Base-by-base conservation (phyloP, 345 rosid genomes). In the Eutrema yunnanense region DNA sequence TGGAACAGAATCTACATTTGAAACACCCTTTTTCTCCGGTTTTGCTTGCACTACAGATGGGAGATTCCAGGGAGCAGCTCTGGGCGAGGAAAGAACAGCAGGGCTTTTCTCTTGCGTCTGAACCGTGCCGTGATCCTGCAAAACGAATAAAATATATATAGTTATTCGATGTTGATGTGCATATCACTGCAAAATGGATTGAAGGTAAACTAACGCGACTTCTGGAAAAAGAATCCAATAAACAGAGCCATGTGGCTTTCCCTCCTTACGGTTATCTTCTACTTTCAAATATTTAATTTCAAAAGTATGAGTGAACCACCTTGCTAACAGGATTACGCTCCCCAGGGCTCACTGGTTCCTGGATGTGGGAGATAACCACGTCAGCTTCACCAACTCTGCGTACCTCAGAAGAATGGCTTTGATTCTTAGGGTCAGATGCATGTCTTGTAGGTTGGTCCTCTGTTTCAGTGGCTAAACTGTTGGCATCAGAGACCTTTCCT, bases 81-180 rank as follows among this genome's bases (percentile, higher is more conserved):
- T 78, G 1, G 85, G 78, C 63, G 95, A 80, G 47, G 85, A 71
- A 55, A 79, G 75, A 63, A 81, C 76, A 53, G 75, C 81, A 52
- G 79, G 43, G 14, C 63, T 71, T 81, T 77, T 89, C 81, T 85
- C 90, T 83, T 79, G 82, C 51, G 80, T 65, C 74, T 74, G 86
- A 69, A 81, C 91, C 43, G 58, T 62, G 66, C 80, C 80, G 12
- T 11, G 29, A 34, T 64, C 42, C 72, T 73, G 37, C 16, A 64
- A 42, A 62, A 62, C 13, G 55, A 37, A 55, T 48, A 16, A 54
- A 43, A 11, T 12, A 22, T 22, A 22, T 22, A 36, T 44, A 9
- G 57, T 72, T 30, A 46, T 63, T 55, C 10, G 0, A 27, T 64
- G 65, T 55, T 7, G 0, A 27, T 64, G 65, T 44, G 27, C 36